Evolutionary conservation across 23 red algal genomes (phyloP), one percentile per base, ranked within the genome.

Genomic region (Pyropia yezoensis): DNA sequence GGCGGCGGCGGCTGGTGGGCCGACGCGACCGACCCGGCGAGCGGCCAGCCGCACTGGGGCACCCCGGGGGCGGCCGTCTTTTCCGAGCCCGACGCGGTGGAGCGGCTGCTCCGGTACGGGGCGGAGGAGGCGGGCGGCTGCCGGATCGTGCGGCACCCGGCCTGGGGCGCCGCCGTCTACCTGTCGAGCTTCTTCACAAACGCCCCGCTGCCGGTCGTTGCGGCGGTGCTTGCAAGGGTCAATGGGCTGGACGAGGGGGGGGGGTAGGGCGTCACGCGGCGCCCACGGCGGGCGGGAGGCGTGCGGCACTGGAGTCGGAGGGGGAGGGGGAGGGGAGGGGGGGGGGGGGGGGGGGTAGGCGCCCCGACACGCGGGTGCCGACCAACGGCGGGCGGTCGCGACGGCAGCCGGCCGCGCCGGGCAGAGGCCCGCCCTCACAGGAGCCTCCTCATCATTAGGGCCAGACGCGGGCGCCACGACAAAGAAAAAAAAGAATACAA

Each of bases 11-110:
- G 55, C 7, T 58, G 24, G 16, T 88, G 83, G 83, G 57, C 55
- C 18, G 83, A 88, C 28, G 70, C 45, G 50, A 76, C 74, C 3
- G 83, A 88, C 74, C 83, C 83, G 14, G 64, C 66, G 26, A 66
- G 61, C 47, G 83, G 83, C 2, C 14, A 50, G 18, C 73, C 83
- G 2, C 27, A 28, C 55, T 79, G 50, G 33, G 83, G 83, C 11
- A 27, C 27, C 22, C 4, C 55, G 3, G 64, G 54, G 15, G 67
- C 9, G 2, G 56, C 50, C 27, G 39, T 67, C 14, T 88, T 77
- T 71, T 50, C 27, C 49, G 83, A 88, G 18, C 63, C 72, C 26
- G 65, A 77, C 24, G 83, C 73, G 21, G 60, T 70, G 1, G 34
- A 20, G 33, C 27, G 66, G 3, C 39, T 73, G 65, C 73, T 78